Evolutionary conservation across 2,329 filamentous ascomycete species (phyloP).

Genomic region (Aspergillus hiratsukae): DNA sequence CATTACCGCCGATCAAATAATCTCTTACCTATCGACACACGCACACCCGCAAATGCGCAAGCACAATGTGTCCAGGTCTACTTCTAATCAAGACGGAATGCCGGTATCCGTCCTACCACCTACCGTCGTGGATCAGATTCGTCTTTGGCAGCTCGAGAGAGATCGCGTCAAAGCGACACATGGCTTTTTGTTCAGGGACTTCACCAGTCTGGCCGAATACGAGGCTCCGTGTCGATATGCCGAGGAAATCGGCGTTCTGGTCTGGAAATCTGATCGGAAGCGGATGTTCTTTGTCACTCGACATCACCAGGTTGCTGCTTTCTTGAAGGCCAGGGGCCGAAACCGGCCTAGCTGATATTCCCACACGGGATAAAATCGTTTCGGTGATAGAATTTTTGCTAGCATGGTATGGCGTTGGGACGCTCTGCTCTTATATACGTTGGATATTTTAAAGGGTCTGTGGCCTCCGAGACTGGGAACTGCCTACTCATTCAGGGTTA

Average conservation of each 20-base stretch:
- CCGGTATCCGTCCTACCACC: constrained; percentile 72
- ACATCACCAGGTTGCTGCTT: constrained; percentile 81
- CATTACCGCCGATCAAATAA: constrained; percentile 93
- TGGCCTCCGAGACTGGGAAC: neutral
- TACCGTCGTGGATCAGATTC: constrained; percentile 95
- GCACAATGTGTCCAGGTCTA: constrained; percentile 39
- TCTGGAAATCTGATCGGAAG: constrained; percentile 76
- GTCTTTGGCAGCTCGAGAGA: constrained; percentile 95
- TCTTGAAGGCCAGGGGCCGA: constrained; percentile 57
- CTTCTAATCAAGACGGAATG: constrained; percentile 36
- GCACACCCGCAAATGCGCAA: constrained; percentile 92
- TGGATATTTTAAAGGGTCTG: neutral
- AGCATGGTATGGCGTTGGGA: neutral
- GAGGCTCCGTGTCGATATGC: constrained; percentile 58
- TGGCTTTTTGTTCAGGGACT: constrained; percentile 88
- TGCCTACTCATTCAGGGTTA: neutral
- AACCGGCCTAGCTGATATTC: neutral
- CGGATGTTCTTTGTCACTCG: constrained; percentile 89
- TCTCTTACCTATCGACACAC: constrained; percentile 85
- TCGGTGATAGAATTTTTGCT: neutral
- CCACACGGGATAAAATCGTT: neutral
- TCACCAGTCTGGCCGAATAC: constrained; percentile 65
- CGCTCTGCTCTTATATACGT: neutral
- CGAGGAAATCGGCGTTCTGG: constrained; percentile 81
- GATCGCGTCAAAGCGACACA: constrained; percentile 82